Percentiles rank a stretch among this genome's conserved stretches.
Evolutionary conservation across 1,284 basidiomycete species (phyloP).

Genomic region (Trichosporon ovoides): DNA sequence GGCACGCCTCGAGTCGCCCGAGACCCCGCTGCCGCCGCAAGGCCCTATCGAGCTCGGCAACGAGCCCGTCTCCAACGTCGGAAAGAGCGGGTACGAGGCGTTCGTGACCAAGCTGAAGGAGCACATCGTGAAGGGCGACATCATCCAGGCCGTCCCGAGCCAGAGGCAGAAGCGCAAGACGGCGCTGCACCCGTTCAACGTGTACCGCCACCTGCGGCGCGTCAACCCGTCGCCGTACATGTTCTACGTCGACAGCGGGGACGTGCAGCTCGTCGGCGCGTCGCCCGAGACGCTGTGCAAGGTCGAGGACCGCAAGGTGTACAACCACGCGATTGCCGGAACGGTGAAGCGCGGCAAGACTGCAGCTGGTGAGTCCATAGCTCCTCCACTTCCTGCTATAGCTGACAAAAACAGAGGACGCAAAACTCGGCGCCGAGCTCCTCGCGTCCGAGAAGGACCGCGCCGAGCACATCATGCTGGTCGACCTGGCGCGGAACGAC

Average conservation of each 20-base stretch:
- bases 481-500: slow-evolving; percentile 96
- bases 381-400: not conserved
- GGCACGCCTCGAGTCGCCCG: slow-evolving; percentile 58
- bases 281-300: slow-evolving; percentile 98
- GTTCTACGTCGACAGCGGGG: slow-evolving; percentile 95
- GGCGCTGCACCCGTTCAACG: slow-evolving; percentile 91
- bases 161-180: slow-evolving; percentile 84
- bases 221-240: slow-evolving; percentile 98
- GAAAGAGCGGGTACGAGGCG: slow-evolving; percentile 82
- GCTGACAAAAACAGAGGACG: slow-evolving; percentile 64
- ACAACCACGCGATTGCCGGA: slow-evolving; percentile 96
- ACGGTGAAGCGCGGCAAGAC: slow-evolving; percentile 85
- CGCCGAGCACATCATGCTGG: slow-evolving; percentile 98
- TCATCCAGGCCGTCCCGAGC: slow-evolving; percentile 97
- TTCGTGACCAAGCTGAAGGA: slow-evolving; percentile 92
- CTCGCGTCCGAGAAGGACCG: slow-evolving; percentile 85
- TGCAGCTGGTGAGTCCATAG: slow-evolving; percentile 44
- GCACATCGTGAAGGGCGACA: slow-evolving; percentile 92
- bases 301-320: slow-evolving; percentile 86
- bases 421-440: slow-evolving; percentile 66
- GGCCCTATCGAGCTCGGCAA: slow-evolving; percentile 54
- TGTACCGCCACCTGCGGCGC: slow-evolving; percentile 83
- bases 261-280: slow-evolving; percentile 88
- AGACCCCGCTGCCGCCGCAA: slow-evolving; percentile 58
- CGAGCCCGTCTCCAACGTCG: slow-evolving; percentile 80